A percentile compares a stretch with the other conserved stretches of the same genome.
These are phyloP conservation scores for Picea glauca DNA, from an alignment of 75 land plant species.

Conservation along the genomic window DNA sequence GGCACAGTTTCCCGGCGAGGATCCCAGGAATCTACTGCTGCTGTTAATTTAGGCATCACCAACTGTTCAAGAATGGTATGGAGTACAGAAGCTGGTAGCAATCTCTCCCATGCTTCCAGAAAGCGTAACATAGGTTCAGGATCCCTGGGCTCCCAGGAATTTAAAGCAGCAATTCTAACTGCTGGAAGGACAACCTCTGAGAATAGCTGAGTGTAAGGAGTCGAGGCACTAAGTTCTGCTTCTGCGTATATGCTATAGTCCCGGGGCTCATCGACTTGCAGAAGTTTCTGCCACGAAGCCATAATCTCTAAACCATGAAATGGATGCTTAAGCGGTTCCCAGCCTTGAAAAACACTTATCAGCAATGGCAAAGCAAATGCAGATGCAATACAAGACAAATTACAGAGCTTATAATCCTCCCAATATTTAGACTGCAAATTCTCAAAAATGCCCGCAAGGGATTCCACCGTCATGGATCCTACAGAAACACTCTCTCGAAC, in stretches of 20 bases:
- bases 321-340: slow-evolving; percentile 92
- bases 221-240: slow-evolving; percentile 20
- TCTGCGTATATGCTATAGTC: slow-evolving; percentile 47
- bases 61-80: too few species aligned
- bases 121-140: too few species aligned
- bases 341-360: slow-evolving; percentile 70
- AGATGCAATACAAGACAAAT: slow-evolving; percentile 73
- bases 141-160: too few species aligned
- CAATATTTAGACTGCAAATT: slow-evolving; percentile 35
- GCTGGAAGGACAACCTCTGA: slow-evolving; percentile 82
- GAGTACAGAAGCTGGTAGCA: too few species aligned
- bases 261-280: slow-evolving; percentile 60
- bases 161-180: too few species aligned
- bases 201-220: slow-evolving; percentile 80
- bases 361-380: slow-evolving; percentile 73
- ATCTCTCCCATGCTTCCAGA: too few species aligned
- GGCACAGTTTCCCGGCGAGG: slow-evolving; percentile 81
- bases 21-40: slow-evolving; percentile 90
- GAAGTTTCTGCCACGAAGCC: slow-evolving; percentile 57
- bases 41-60: too few species aligned
- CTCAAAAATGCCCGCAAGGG: slow-evolving; percentile 50
- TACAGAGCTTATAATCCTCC: slow-evolving; percentile 80
- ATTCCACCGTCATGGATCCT: slow-evolving; percentile 67
- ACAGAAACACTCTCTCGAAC: slow-evolving; percentile 32
- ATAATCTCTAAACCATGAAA: slow-evolving; percentile 61